These are phyloP conservation scores for sorghum (Sorghum bicolor) DNA, from an alignment of 176 grass and related monocot genomes.

Conservation along the genomic window DNA sequence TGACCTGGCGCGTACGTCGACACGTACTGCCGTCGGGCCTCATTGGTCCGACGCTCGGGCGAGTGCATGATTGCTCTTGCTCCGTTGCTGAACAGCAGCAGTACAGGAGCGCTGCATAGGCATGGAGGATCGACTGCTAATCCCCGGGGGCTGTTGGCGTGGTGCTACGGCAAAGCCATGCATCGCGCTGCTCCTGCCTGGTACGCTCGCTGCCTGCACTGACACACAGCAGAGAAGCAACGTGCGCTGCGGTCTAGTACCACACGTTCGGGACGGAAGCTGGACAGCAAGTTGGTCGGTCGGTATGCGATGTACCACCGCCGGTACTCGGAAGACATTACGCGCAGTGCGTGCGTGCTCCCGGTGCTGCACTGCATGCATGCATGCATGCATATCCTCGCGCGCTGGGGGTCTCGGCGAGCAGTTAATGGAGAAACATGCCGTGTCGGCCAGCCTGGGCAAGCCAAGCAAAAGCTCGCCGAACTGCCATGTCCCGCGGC, in stretches of 20 bases:
- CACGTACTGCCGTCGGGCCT: background rate
- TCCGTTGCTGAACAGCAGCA: background rate
- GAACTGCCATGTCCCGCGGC: slow-evolving; percentile 3
- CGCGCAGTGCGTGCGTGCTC: background rate
- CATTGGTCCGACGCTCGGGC: background rate
- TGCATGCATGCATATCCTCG: background rate
- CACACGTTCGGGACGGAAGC: background rate
- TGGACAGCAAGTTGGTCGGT: background rate
- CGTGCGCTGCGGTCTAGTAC: too few species aligned
- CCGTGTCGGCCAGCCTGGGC: slow-evolving; percentile 34
- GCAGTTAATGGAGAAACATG: slow-evolving; percentile 41
- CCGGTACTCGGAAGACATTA: background rate
- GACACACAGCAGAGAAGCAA: too few species aligned
- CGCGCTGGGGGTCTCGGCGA: background rate
- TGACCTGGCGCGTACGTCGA: background rate
- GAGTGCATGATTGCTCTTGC: background rate
- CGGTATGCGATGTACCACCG: background rate
- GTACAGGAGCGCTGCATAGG: background rate
- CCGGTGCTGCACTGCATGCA: background rate
- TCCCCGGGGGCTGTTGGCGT: too few species aligned
- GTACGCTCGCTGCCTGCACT: background rate
- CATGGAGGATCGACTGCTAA: background rate
- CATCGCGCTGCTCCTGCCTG: background rate
- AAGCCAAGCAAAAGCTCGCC: background rate
- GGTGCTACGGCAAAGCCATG: background rate